Base-by-base conservation (phyloP, 129 eudicot species). In the Artemisia argyi region DNA sequence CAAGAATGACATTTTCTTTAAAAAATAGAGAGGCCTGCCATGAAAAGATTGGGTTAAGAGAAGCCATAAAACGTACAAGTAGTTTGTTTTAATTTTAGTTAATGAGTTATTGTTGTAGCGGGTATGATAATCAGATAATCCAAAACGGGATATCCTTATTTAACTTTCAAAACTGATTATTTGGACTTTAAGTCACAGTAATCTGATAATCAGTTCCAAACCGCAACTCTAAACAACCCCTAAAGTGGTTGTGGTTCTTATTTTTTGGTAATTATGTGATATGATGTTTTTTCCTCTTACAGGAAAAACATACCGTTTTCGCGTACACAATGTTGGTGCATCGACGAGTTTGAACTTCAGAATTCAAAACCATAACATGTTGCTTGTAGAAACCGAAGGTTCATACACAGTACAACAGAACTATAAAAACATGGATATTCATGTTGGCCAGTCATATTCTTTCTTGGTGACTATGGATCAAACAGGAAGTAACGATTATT, bases 381-480 rank as follows among this genome's bases (percentile, higher is more conserved):
- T 94, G 77, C 97, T 94, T 66, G 96, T 90, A 59, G 98, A 94
- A 80, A 90, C 97, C 11, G 98, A 94, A 84, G 98, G 98, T 20
- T 94, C 98, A 61, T 94, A 94, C 73, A 94, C 98, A 0, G 85
- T 87, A 68, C 98, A 90, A 71, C 97, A 90, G 81, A 94, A 90
- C 74, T 94, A 94, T 76, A 71, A 97, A 75, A 87, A 88, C 85
- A 85, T 94, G 98, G 98, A 94, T 84, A 90, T 94, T 68, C 98
- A 94, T 73, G 97, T 94, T 47, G 98, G 96, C 76, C 98, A 94
- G 52, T 94, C 98, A n/a, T 90, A 71, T 81, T 94, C 97, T 73
- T 94, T 94, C 86, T 84, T 94, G 79, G 93, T 94, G 68, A 90
- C 98, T 48, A 90, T 86, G 97, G 98, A 94, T 83, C 97, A 90